A percentile compares a stretch with the other conserved stretches of the same genome.
Evolutionary conservation across 305 asterid genomes (phyloP).

Genomic region (Fraxinus xanthoxyloides): DNA sequence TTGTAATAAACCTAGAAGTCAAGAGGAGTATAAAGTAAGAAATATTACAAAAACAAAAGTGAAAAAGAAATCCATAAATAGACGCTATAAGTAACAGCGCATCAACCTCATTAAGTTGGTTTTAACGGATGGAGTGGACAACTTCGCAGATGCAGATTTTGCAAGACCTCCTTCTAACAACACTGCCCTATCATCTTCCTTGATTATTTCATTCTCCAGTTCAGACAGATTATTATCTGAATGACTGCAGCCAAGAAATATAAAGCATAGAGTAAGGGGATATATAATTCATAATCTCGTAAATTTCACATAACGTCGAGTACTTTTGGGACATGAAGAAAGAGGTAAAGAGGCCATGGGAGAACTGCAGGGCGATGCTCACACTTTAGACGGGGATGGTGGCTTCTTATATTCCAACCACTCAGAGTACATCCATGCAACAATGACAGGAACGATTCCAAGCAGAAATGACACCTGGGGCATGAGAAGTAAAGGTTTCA

Average conservation of each 20-base stretch:
- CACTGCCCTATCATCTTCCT: slow-evolving; percentile 73
- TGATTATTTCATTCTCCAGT: slow-evolving; percentile 49
- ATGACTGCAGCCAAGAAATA: slow-evolving; percentile 53
- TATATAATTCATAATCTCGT: neutral
- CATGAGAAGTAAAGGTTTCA: slow-evolving; percentile 15
- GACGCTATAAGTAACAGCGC: slow-evolving; percentile 1
- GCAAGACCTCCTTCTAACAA: slow-evolving; percentile 82
- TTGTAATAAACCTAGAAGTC: slow-evolving; percentile 61
- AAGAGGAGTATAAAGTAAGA: slow-evolving; percentile 19
- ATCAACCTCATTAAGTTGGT: slow-evolving; percentile 67
- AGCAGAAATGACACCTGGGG: slow-evolving; percentile 84
- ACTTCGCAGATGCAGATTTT: slow-evolving; percentile 62
- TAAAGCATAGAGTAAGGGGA: slow-evolving; percentile 16
- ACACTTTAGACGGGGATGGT: slow-evolving; percentile 67
- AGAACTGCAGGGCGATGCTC: slow-evolving; percentile 25
- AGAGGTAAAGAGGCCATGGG: neutral
- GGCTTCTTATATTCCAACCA: slow-evolving; percentile 70
- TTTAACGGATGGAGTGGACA: slow-evolving; percentile 48
- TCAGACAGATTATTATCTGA: slow-evolving; percentile 77
- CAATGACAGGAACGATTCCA: slow-evolving; percentile 68
- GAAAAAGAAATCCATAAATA: neutral
- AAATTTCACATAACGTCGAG: neutral
- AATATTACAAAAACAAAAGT: slow-evolving; percentile 13
- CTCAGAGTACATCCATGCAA: slow-evolving; percentile 85
- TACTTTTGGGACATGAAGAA: neutral